A percentile compares a stretch with the other conserved stretches of the same genome.
These are phyloP conservation scores for Vanrija sp. DNA, from an alignment of 1,284 basidiomycete species.

Conservation along the genomic window DNA sequence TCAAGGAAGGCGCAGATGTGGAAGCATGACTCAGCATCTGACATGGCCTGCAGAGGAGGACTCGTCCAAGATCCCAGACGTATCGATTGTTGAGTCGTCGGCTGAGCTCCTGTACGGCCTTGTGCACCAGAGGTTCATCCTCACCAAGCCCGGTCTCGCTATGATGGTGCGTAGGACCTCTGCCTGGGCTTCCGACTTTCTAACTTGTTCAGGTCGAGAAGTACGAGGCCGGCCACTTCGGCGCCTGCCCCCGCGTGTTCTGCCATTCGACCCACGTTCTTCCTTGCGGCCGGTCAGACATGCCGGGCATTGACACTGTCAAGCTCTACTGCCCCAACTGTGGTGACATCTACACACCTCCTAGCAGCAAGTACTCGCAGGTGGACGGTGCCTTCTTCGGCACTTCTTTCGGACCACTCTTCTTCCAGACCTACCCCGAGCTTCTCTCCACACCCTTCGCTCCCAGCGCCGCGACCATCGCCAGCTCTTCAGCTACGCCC, in stretches of 20 bases:
- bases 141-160: slow-evolving; percentile 88
- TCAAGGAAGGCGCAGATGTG: not conserved
- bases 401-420: slow-evolving; percentile 93
- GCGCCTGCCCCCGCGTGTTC: slow-evolving; percentile 91
- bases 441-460: slow-evolving; percentile 78
- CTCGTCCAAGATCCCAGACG: slow-evolving; percentile 70
- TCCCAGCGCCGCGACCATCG: slow-evolving; percentile 31
- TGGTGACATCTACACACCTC: slow-evolving; percentile 93
- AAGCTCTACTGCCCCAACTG: slow-evolving; percentile 99
- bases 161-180: slow-evolving; percentile 69
- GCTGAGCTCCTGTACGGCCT: slow-evolving; percentile 97
- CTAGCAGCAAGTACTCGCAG: slow-evolving; percentile 89
- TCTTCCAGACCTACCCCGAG: slow-evolving; percentile 96
- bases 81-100: slow-evolving; percentile 95
- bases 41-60: slow-evolving; percentile 66
- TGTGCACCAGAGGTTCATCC: slow-evolving; percentile 94
- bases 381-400: slow-evolving; percentile 99
- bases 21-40: slow-evolving; percentile 1
- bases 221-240: slow-evolving; percentile 89
- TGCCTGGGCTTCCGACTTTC: slow-evolving; percentile 4
- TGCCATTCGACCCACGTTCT: slow-evolving; percentile 86
- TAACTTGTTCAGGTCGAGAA: slow-evolving; percentile 71
- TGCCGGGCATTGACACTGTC: slow-evolving; percentile 97
- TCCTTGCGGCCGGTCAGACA: slow-evolving; percentile 91
- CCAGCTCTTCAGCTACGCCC: slow-evolving; percentile 15